Evolutionary conservation across 2,329 filamentous ascomycete genomes (phyloP), one percentile per base, ranked within the genome.

Genomic region (Metarhizium rileyi): DNA sequence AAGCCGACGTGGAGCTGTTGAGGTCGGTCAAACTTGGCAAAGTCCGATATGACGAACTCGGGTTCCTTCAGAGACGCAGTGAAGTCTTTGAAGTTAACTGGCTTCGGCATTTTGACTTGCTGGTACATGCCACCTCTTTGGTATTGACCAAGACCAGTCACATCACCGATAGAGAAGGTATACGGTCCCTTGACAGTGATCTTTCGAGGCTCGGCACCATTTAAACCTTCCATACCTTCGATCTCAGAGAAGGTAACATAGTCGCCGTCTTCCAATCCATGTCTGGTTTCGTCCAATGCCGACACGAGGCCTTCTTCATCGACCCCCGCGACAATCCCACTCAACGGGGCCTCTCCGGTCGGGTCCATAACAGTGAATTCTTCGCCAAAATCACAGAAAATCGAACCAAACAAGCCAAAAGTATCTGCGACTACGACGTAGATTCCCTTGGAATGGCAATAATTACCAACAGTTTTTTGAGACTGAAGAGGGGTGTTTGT

Each of bases 71-170:
- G 69, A 53, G 95, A 81, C 47, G 80, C 72, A 40, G 83, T 83
- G 50, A 96, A 80, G 38, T 82, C 76, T 72, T 95, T 87, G 70
- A 97, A 98, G 65, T 93, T 80, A 61, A 97, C 70, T 49, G 89
- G 80, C 72, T 93, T 95, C 46, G 93, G 93, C 91, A 96, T 96
- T 78, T 97, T 98, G 68, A 97, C 93, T 68, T 98, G 93, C 36
- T 87, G 85, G 67, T 87, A 98, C 52, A 95, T 80, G 53, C 93
- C 93, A 44, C 91, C 91, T 47, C 86, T 80, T 72, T 87, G 74
- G 72, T 98, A 98, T 60, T 87, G 77, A 33, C 93, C 93, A 33
- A 96, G 76, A 5, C 81, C 84, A 23, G 87, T 88, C 9, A 97
- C 89, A 65, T 96, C 89, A 40, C 91, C 93, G 58, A 98, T 96